Evolutionary conservation across 345 rosid genomes (phyloP).

Genomic region (Erucastrum elatum): DNA sequence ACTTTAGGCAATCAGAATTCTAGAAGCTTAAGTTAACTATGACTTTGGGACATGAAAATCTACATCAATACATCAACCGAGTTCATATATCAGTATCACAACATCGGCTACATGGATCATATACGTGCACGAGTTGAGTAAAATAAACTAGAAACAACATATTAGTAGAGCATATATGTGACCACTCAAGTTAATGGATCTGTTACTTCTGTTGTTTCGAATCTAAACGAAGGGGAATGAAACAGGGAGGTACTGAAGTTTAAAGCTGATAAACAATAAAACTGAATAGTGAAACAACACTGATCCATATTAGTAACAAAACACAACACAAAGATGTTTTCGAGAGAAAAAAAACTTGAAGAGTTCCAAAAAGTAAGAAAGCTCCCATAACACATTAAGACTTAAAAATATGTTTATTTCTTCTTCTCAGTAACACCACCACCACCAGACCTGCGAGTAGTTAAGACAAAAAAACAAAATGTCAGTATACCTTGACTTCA

Average conservation of each 20-base stretch:
- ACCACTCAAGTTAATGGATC: neutral
- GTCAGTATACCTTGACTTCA: too few species aligned
- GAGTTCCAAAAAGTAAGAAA: slow-evolving; percentile 21
- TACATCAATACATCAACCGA: too few species aligned
- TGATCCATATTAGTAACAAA: slow-evolving; percentile 13
- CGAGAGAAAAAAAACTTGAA: neutral
- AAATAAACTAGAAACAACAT: neutral
- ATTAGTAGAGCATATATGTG: neutral
- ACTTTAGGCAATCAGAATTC: neutral
- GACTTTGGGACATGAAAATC: neutral
- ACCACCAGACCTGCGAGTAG: slow-evolving; percentile 36
- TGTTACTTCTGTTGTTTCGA: neutral
- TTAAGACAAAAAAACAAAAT: neutral
- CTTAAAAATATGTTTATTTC: slow-evolving; percentile 25
- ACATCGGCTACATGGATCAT: neutral
- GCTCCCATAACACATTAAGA: neutral
- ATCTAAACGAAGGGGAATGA: neutral
- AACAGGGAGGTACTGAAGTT: neutral
- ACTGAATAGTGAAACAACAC: slow-evolving; percentile 11
- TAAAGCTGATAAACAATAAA: neutral
- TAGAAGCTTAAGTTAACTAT: neutral
- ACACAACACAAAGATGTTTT: neutral
- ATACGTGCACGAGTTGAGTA: neutral
- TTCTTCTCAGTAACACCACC: slow-evolving; percentile 41
- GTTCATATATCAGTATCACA: too few species aligned